Evolutionary conservation across 768 basidiomycete genomes (phyloP).

Genomic region (Naganishia antarctica): DNA sequence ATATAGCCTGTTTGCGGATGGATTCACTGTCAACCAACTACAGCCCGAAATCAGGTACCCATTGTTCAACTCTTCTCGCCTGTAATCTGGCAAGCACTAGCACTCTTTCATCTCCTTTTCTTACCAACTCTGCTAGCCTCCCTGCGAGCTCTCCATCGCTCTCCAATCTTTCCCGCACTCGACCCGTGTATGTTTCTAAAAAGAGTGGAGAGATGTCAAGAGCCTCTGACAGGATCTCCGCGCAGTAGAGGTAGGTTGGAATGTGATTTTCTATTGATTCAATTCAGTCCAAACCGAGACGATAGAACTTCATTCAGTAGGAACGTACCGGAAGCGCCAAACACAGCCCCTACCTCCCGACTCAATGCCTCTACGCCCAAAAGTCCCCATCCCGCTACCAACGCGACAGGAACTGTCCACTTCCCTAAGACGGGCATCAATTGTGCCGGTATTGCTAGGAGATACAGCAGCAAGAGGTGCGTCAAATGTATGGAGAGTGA

Average conservation of each 20-base stretch:
- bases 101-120: neutral
- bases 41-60: conserved; percentile 21
- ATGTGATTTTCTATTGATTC: conserved; percentile 39
- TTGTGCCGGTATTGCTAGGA: conserved; percentile 42
- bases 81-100: conserved; percentile 4
- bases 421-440: conserved; percentile 39
- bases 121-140: neutral
- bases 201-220: conserved; percentile 38
- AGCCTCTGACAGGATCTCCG: conserved; percentile 39
- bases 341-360: conserved; percentile 45
- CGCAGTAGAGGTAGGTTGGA: conserved; percentile 38
- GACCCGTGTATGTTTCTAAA: conserved; percentile 8
- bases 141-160: neutral
- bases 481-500: conserved; percentile 44
- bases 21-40: too few species aligned
- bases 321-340: conserved; percentile 38
- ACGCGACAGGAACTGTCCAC: conserved; percentile 36
- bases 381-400: conserved; percentile 46
- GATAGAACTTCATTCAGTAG: too few species aligned
- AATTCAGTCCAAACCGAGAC: too few species aligned
- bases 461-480: conserved; percentile 44
- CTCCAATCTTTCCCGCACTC: conserved; percentile 9
- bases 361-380: conserved; percentile 47
- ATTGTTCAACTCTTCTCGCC: conserved; percentile 13
- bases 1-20: too few species aligned